A percentile compares a stretch with the other conserved stretches of the same genome.
phyloP scores from a whole-genome alignment of 2,329 filamentous ascomycete genomes.

The Apiospora kogelbergensis region DNA sequence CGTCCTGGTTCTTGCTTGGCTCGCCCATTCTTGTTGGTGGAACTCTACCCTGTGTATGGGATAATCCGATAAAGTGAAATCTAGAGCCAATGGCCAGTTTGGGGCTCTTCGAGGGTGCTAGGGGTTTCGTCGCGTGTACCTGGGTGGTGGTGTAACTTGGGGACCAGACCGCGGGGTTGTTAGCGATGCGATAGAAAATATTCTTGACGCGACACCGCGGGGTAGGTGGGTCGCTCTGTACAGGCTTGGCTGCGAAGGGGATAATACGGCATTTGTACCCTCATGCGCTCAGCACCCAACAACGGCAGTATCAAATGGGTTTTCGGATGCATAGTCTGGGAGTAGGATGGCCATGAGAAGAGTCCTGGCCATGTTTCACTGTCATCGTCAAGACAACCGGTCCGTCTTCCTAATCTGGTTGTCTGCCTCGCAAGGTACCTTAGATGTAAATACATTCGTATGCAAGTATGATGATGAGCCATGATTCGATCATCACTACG shows the following conservation, averaged over 20 bases:
- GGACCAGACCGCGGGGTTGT: neutral
- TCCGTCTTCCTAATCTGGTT: neutral
- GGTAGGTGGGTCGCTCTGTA: slow-evolving; percentile 1
- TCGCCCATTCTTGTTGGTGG: neutral
- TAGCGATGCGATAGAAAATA: slow-evolving; percentile 4
- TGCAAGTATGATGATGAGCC: neutral
- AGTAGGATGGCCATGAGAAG: neutral
- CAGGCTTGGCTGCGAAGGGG: too few species aligned
- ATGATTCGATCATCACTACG: neutral
- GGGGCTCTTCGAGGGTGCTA: neutral
- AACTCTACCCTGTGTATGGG: neutral
- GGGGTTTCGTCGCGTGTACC: neutral
- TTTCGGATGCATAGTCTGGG: neutral
- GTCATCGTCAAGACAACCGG: neutral
- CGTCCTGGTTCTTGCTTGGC: slow-evolving; percentile 38
- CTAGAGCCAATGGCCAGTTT: neutral
- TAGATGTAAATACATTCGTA: neutral
- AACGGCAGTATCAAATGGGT: too few species aligned
- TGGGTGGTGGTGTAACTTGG: neutral
- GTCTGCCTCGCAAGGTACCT: neutral
- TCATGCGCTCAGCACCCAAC: too few species aligned
- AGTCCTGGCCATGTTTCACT: neutral
- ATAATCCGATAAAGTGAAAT: neutral
- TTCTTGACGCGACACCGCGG: neutral
- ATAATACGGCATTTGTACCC: too few species aligned